Conservation (phyloP, 768 basidiomycete genomes). For the Pisolithus sp. region DNA sequence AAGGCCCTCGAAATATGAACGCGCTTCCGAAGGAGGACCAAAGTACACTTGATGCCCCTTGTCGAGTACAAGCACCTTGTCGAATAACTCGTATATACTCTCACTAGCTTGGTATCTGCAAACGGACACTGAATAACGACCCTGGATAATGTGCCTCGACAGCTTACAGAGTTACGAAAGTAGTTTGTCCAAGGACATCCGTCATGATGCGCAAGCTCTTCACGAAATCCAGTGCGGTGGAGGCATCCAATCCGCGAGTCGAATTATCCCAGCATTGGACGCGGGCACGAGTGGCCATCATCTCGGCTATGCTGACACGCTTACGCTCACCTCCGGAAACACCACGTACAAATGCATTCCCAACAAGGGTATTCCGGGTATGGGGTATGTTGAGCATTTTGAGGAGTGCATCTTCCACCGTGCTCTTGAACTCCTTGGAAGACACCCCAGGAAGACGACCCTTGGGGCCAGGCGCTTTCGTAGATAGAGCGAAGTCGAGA, state of each 20-base stretch:
- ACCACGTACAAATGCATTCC: constrained; percentile 80
- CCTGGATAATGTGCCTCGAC: background rate
- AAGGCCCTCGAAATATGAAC: constrained; percentile 68
- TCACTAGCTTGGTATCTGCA: constrained; percentile 75
- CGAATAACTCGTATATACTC: constrained; percentile 69
- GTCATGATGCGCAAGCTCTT: constrained; percentile 77
- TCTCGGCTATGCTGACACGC: constrained; percentile 78
- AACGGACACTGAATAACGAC: background rate
- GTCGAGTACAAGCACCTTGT: constrained; percentile 82
- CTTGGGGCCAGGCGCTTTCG: constrained; percentile 69
- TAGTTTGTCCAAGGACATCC: constrained; percentile 74
- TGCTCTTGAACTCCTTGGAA: constrained; percentile 47
- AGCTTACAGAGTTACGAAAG: constrained; percentile 67
- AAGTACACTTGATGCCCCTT: constrained; percentile 78
- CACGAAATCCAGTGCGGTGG: constrained; percentile 82
- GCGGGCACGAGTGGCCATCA: constrained; percentile 76
- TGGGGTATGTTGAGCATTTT: constrained; percentile 82
- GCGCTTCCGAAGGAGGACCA: constrained; percentile 67
- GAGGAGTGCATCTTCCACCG: constrained; percentile 57
- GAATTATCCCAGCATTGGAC: constrained; percentile 83
- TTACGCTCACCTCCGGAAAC: constrained; percentile 80
- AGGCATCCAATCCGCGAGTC: constrained; percentile 76
- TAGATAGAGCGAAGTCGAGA: constrained; percentile 61
- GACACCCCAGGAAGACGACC: constrained; percentile 66
- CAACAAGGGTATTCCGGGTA: constrained; percentile 72